phyloP scores from a whole-genome alignment of 176 grass and related monocot genomes.

The Rhipidocladum racemiflorum region DNA sequence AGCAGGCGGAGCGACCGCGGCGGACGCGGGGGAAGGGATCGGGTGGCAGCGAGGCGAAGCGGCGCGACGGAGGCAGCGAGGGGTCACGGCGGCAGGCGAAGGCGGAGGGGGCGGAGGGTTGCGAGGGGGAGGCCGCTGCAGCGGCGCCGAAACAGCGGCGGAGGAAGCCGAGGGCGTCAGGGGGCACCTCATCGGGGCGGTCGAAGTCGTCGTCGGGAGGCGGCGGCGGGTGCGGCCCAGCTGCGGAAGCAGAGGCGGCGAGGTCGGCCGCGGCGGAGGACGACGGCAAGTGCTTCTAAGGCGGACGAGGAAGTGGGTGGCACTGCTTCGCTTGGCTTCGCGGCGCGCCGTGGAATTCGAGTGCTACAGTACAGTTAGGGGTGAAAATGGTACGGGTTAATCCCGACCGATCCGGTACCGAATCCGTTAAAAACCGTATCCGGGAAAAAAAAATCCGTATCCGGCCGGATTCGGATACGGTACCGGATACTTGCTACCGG shows the following conservation, averaged over 20 bases:
- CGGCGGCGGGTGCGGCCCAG: constrained; percentile 6
- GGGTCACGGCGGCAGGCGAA: constrained; percentile 15
- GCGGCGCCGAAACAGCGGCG: constrained; percentile 41
- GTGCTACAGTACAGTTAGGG: not conserved
- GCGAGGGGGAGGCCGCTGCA: constrained; percentile 31
- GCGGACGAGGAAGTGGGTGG: not conserved
- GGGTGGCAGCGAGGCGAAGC: constrained; percentile 26
- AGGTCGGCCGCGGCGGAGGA: constrained; percentile 23
- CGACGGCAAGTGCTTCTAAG: constrained; percentile 4
- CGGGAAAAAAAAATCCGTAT: no score
- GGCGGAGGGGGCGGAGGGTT: constrained; percentile 22
- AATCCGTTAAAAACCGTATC: no score
- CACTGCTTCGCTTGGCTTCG: not conserved
- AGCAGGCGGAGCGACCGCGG: constrained; percentile 39
- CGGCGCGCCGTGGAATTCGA: not conserved
- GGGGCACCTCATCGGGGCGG: constrained; percentile 31
- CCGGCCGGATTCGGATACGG: no score
- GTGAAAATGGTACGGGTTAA: no score
- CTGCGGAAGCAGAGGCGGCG: constrained; percentile 7
- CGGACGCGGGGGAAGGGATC: constrained; percentile 37
- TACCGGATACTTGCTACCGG: no score
- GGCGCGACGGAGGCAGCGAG: constrained; percentile 24
- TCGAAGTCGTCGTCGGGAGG: constrained; percentile 38
- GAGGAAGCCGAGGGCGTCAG: constrained; percentile 43
- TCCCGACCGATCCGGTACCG: no score